Base-by-base conservation (phyloP, 2,329 filamentous ascomycete genomes). In the Aspergillus sp. region DNA sequence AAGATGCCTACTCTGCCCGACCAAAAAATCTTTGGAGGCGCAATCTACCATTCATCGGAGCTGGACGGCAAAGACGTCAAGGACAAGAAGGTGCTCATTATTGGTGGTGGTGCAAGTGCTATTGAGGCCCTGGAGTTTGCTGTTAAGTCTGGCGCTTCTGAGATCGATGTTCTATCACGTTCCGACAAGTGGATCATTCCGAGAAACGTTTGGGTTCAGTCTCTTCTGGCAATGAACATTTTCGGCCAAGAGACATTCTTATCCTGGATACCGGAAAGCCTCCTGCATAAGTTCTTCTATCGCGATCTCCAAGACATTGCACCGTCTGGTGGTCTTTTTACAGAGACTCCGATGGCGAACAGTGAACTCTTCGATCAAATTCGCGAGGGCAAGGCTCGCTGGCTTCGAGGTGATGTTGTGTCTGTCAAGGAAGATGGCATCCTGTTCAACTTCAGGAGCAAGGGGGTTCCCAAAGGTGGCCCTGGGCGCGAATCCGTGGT, bases 111-210 rank as follows among this genome's bases (percentile, higher is more conserved):
- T 2, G 90, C 91, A 13, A 90, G 87, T 54, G 91, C 90, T 3
- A 87, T 96, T 4, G 90, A 96, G 71, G 90, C 89, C 0, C 80
- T 96, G 24, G 90, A 96, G 68, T 96, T 91, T 65, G 89, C 89
- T 1, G 83, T 87, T 11, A 78, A 84, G 12, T 83, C 86, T 42
- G 81, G 86, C 4, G 90, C 90, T 0, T 77, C 79, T 7, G 86
- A 90, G 66, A 87, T 88, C 0, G 87, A 86, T 56, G 86, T 96
- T 30, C 82, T 96, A 9, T 86, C 90, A 0, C 83, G 91, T 20
- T 89, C 86, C 13, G 90, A 93, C 66, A 95, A 93, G 72, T 93
- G 90, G 90, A 90, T 95, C 61, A 93, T 93, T 52, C 91, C 91
- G 0, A 83, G 91, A 8, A 95, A 96, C 63, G 79, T 89, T 0